These are phyloP conservation scores for Solanum acaule DNA, from an alignment of 257 asterid species.

Conservation along the genomic window DNA sequence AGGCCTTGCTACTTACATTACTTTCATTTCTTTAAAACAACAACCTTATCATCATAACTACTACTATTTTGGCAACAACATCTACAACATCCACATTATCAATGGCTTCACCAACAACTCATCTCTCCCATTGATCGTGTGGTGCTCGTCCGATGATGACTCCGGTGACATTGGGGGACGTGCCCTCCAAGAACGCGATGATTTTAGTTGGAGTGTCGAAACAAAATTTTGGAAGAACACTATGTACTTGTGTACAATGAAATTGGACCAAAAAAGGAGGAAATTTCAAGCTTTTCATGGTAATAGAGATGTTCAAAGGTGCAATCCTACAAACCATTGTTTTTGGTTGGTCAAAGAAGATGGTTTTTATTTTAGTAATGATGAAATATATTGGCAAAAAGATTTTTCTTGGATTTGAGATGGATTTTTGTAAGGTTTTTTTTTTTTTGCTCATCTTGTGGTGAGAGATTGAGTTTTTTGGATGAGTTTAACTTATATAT, in stretches of 20 bases:
- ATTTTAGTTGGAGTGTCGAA: conserved; percentile 11
- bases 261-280: conserved; percentile 7
- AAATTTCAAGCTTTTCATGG: conserved; percentile 6
- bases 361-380: conserved; percentile 14
- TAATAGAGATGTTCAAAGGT: neutral
- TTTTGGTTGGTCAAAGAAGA: conserved; percentile 19
- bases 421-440: neutral
- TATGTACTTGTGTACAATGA: conserved; percentile 2
- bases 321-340: neutral
- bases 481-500: neutral
- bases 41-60: too few relatives aligned
- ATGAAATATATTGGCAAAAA: neutral
- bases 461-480: neutral
- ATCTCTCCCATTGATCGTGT: conserved; percentile 3
- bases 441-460: neutral
- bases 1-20: too few relatives aligned
- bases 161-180: conserved; percentile 8
- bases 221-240: neutral
- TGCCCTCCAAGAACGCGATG: conserved; percentile 12
- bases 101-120: conserved; percentile 19
- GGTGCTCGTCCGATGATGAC: neutral
- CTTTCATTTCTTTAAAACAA: too few relatives aligned
- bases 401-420: conserved; percentile 11
- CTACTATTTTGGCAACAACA: too few relatives aligned
- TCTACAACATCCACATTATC: neutral